phyloP scores from a whole-genome alignment of 805 yeast genomes.

The Peterozyma toletana region DNA sequence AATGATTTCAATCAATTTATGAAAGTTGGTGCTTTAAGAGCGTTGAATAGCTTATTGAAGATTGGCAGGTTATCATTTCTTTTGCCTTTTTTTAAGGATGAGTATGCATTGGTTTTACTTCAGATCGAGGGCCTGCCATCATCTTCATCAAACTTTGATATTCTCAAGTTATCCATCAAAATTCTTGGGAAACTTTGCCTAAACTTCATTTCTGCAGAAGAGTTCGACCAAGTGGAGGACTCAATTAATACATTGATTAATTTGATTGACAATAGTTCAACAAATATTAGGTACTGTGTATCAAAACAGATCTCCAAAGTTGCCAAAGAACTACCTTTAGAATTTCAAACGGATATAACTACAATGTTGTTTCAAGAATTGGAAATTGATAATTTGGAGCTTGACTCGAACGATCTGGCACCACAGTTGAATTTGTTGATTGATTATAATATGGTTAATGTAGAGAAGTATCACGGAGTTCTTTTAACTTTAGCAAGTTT shows the following conservation, averaged over 20 bases:
- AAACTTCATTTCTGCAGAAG: slow-evolving; percentile 13
- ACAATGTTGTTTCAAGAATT: slow-evolving; percentile 24
- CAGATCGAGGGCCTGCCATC: not conserved
- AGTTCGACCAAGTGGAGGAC: slow-evolving; percentile 34
- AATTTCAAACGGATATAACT: slow-evolving; percentile 35
- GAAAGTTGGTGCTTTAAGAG: slow-evolving; percentile 13
- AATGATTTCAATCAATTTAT: slow-evolving; percentile 7
- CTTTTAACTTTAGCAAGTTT: slow-evolving; percentile 52
- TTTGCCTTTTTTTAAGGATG: not conserved
- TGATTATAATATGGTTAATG: slow-evolving; percentile 24
- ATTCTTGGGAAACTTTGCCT: slow-evolving; percentile 33
- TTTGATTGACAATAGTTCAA: slow-evolving; percentile 39
- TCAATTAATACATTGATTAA: slow-evolving; percentile 41
- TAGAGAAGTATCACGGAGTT: slow-evolving; percentile 48
- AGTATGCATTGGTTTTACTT: not conserved
- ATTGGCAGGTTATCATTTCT: slow-evolving; percentile 2
- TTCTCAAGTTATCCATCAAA: slow-evolving; percentile 19
- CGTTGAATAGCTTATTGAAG: slow-evolving; percentile 18
- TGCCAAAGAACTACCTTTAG: slow-evolving; percentile 19
- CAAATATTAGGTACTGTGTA: slow-evolving; percentile 52
- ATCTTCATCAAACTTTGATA: slow-evolving; percentile 3
- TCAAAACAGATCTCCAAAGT: slow-evolving; percentile 62
- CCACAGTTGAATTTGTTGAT: slow-evolving; percentile 11
- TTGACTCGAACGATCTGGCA: not conserved
- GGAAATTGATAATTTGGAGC: slow-evolving; percentile 15